These are phyloP conservation scores for Rhynchosporium graminicola DNA, from an alignment of 2,329 filamentous ascomycete genomes.

Conservation along the genomic window DNA sequence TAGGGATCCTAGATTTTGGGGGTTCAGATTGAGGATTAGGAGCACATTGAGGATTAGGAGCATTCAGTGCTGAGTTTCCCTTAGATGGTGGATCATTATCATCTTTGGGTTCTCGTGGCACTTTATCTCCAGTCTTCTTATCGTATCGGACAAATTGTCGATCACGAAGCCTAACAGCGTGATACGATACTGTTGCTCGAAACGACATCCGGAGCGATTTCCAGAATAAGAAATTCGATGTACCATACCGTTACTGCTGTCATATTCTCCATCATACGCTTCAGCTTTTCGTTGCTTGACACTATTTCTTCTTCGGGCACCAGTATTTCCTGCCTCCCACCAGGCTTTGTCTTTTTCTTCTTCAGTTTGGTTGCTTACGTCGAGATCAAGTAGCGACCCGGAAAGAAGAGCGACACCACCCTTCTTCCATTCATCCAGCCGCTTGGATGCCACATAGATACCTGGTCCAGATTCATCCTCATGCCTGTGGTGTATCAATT, in stretches of 20 bases:
- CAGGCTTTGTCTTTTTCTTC: constrained; percentile 62
- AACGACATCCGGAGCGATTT: constrained; percentile 27
- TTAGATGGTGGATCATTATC: background rate
- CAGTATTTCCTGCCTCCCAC: constrained; percentile 68
- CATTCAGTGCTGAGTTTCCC: background rate
- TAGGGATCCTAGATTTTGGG: background rate
- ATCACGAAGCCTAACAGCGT: constrained; percentile 9
- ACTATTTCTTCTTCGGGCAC: constrained; percentile 44
- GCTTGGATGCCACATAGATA: constrained; percentile 59
- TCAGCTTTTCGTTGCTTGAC: constrained; percentile 52
- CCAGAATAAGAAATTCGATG: constrained; percentile 22
- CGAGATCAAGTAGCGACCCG: constrained; percentile 61
- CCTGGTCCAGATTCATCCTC: constrained; percentile 49
- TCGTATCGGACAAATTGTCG: constrained; percentile 16
- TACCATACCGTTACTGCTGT: constrained; percentile 58
- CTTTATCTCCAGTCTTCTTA: constrained; percentile 20
- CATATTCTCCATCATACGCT: constrained; percentile 67
- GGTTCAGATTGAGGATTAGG: background rate
- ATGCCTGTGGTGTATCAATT: constrained; percentile 37
- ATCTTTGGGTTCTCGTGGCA: background rate
- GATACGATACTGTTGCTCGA: constrained; percentile 21
- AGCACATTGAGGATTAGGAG: background rate
- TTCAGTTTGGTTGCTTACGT: constrained; percentile 42
- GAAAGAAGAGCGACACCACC: constrained; percentile 63
- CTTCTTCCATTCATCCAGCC: constrained; percentile 73